phyloP scores from a whole-genome alignment of 345 rosid genomes.

The Linum lewisii region DNA sequence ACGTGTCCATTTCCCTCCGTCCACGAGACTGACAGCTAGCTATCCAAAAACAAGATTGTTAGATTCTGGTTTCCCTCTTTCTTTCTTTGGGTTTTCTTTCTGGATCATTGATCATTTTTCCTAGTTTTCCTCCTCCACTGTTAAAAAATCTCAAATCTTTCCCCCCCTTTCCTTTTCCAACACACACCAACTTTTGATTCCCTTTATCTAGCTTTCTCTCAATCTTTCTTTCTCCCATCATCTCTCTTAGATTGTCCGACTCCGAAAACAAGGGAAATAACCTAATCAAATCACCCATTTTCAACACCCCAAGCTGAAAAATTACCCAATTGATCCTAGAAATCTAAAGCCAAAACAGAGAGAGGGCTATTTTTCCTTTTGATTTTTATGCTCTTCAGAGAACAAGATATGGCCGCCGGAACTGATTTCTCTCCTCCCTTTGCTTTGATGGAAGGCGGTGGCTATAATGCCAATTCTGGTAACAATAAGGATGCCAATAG shows the following conservation, averaged over 20 bases:
- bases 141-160: background rate
- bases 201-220: background rate
- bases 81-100: background rate
- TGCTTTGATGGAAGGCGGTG: constrained; percentile 2
- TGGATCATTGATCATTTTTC: background rate
- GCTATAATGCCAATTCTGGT: background rate
- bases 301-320: background rate
- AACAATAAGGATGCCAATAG: background rate
- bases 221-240: background rate
- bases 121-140: background rate
- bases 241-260: background rate
- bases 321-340: too few relatives aligned
- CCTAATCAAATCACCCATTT: background rate
- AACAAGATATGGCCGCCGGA: background rate
- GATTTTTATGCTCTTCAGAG: background rate
- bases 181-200: background rate
- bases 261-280: background rate
- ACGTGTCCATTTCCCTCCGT: background rate
- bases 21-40: background rate
- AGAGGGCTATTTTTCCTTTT: too few relatives aligned
- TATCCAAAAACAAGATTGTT: too few relatives aligned
- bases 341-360: too few relatives aligned
- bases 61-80: background rate
- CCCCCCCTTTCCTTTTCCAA: background rate
- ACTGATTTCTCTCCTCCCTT: constrained; percentile 1